These are phyloP conservation scores for Trichoderma sp. DNA, from an alignment of 2,329 filamentous ascomycete genomes.

Conservation along the genomic window DNA sequence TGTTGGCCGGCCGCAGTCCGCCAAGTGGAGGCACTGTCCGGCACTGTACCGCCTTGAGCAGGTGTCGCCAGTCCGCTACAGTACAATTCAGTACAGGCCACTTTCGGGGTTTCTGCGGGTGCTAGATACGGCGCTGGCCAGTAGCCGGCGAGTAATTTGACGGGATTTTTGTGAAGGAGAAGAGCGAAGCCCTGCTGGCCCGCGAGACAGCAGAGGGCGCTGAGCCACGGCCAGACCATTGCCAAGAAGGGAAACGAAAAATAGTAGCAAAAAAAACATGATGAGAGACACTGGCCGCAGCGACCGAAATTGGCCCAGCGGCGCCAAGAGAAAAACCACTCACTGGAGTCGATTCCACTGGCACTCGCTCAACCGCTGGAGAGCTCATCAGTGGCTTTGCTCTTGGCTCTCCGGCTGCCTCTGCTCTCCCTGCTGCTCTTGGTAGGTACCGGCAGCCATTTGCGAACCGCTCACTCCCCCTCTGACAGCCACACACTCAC, in stretches of 20 bases:
- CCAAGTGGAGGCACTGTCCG: not conserved
- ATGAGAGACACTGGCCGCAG: not conserved
- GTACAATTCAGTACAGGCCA: constrained; percentile 12
- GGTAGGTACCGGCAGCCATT: not conserved
- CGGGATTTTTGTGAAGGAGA: not conserved
- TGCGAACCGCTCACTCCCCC: constrained; percentile 12
- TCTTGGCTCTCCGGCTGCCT: too few relatives aligned
- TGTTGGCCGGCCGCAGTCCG: not conserved
- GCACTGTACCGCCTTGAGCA: too few relatives aligned
- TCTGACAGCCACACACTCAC: not conserved
- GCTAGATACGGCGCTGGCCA: not conserved
- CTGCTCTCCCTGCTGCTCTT: not conserved
- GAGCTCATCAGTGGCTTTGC: too few relatives aligned
- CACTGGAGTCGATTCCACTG: constrained; percentile 1
- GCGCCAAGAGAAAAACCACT: constrained; percentile 23
- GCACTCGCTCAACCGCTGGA: too few relatives aligned
- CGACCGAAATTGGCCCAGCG: not conserved
- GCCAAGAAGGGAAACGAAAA: not conserved
- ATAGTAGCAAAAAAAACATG: not conserved
- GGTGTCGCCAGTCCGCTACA: constrained; percentile 3
- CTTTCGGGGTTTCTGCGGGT: not conserved
- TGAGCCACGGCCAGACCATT: constrained; percentile 8
- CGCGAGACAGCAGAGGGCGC: constrained; percentile 13
- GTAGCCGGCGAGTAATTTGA: not conserved
- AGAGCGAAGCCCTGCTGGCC: not conserved